Conservation (phyloP, 441 rosid genomes). For the Francoa sonchifolia region DNA sequence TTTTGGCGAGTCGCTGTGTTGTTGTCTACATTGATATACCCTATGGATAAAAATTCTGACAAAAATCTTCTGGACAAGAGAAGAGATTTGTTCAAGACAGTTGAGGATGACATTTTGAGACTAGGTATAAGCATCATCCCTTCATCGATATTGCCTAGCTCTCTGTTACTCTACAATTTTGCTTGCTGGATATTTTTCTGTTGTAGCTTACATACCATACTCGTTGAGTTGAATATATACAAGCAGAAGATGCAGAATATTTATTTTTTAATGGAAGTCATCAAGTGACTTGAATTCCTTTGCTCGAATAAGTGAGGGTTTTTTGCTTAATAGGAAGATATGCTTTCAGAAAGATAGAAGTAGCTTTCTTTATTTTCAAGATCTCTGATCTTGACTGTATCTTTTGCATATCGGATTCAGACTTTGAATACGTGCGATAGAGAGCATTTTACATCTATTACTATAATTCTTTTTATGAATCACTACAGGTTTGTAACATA, state of each 20-base stretch:
- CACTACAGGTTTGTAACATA: too few relatives aligned
- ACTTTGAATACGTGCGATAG: too few relatives aligned
- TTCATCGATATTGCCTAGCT: background rate
- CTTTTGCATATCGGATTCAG: too few relatives aligned
- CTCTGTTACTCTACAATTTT: background rate
- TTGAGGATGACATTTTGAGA: constrained; percentile 39
- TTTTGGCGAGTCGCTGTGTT: constrained; percentile 79
- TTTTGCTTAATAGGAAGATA: background rate
- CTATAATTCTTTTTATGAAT: too few relatives aligned
- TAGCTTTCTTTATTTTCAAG: background rate
- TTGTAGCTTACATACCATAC: too few relatives aligned
- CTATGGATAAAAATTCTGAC: constrained; percentile 21
- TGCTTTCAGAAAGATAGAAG: background rate
- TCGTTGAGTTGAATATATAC: too few relatives aligned
- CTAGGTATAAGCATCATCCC: constrained; percentile 31
- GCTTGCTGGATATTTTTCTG: background rate
- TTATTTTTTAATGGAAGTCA: too few relatives aligned
- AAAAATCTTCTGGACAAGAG: constrained; percentile 35
- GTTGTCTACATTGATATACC: constrained; percentile 47
- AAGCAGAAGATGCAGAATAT: too few relatives aligned
- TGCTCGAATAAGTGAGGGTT: too few relatives aligned
- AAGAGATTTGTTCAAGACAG: constrained; percentile 36
- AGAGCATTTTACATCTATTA: too few relatives aligned
- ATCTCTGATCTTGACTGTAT: too few relatives aligned
- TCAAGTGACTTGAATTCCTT: too few relatives aligned